Percentiles rank a stretch among this genome's conserved stretches.
phyloP scores from a whole-genome alignment of 305 asterid genomes.

The Lippia alba region DNA sequence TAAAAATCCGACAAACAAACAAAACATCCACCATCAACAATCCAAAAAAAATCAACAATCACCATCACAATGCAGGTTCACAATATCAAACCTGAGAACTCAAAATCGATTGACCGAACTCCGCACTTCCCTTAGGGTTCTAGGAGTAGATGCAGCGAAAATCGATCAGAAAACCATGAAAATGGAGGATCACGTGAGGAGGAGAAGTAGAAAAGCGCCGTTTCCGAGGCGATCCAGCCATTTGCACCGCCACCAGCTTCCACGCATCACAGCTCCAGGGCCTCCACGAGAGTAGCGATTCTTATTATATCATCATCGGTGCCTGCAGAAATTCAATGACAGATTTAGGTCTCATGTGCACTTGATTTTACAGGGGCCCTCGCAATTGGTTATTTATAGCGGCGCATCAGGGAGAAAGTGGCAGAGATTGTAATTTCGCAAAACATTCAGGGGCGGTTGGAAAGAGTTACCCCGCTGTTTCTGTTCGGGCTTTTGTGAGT shows the following conservation, averaged over 20 bases:
- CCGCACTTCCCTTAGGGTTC: constrained; percentile 39
- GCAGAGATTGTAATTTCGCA: constrained; percentile 13
- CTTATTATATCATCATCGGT: constrained; percentile 18
- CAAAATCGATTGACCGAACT: constrained; percentile 8
- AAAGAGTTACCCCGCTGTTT: neutral
- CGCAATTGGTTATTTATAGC: constrained; percentile 22
- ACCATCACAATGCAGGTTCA: constrained; percentile 41
- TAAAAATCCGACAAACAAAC: constrained; percentile 4
- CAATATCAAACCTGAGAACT: constrained; percentile 35
- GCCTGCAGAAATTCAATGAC: constrained; percentile 29
- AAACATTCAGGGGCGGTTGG: neutral
- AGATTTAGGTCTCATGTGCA: constrained; percentile 27
- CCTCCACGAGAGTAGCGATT: constrained; percentile 51
- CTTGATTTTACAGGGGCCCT: constrained; percentile 19
- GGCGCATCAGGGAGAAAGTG: constrained; percentile 11
- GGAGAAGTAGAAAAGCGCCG: constrained; percentile 31
- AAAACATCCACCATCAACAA: constrained; percentile 21
- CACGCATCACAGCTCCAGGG: constrained; percentile 55
- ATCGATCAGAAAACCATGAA: constrained; percentile 1
- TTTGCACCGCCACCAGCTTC: constrained; percentile 45
- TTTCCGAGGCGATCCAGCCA: constrained; percentile 55
- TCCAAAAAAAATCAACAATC: constrained; percentile 15
- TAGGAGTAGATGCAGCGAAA: constrained; percentile 26
- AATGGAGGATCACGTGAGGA: constrained; percentile 24
- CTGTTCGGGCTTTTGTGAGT: neutral